phyloP scores from a whole-genome alignment of 108 stramenopile genomes.

The Parietichytrium sp. region DNA sequence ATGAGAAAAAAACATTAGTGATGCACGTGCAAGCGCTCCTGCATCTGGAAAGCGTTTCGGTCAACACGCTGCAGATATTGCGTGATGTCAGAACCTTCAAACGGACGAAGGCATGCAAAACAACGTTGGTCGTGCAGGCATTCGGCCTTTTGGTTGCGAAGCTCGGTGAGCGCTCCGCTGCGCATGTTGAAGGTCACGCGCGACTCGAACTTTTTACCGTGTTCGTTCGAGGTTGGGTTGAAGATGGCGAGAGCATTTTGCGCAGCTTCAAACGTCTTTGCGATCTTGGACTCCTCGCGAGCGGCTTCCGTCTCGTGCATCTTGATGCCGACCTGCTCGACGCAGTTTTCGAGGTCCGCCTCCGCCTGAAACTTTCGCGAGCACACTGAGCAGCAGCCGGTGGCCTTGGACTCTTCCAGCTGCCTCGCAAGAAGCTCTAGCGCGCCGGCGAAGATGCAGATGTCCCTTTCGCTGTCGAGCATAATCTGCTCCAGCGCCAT shows the following conservation, averaged over 20 bases:
- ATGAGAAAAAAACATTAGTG: too few species aligned
- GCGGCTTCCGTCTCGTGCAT: background rate
- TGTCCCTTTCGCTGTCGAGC: conserved; percentile 3
- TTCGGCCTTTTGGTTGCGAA: conserved; percentile 36
- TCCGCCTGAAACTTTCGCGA: conserved; percentile 5
- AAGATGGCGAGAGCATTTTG: background rate
- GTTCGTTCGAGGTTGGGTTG: background rate
- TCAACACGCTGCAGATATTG: conserved; percentile 9
- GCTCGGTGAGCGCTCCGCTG: conserved; percentile 10
- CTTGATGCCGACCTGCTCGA: background rate
- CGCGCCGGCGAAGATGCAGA: conserved; percentile 35
- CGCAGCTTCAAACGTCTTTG: background rate
- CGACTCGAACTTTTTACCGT: background rate
- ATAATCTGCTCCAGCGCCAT: background rate
- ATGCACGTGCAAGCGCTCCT: conserved; percentile 28
- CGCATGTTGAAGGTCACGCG: conserved; percentile 27
- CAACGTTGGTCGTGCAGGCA: conserved; percentile 35
- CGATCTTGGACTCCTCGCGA: background rate
- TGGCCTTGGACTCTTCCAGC: background rate
- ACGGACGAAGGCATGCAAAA: background rate
- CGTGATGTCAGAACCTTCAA: background rate
- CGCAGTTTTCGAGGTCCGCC: background rate
- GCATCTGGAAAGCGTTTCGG: conserved; percentile 3
- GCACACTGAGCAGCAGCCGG: conserved; percentile 22
- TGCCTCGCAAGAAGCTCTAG: conserved; percentile 11